Evolutionary conservation across 768 basidiomycete species (phyloP).

Genomic region (Crucibulum laeve): DNA sequence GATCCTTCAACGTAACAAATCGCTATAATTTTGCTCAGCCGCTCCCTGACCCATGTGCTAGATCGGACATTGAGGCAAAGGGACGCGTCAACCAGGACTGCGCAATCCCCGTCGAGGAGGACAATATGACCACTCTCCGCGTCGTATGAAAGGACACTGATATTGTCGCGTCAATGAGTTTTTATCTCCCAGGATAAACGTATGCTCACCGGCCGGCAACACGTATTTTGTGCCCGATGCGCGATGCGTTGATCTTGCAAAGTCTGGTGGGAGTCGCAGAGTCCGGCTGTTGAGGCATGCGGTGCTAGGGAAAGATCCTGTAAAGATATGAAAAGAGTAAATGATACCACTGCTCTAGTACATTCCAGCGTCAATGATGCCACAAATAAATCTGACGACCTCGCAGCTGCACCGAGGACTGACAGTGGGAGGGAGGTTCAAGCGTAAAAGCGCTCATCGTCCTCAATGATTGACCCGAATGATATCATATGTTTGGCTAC

Average conservation of each 20-base stretch:
- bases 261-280: slow-evolving; percentile 41
- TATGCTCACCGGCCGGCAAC: slow-evolving; percentile 54
- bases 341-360: background rate
- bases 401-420: no score
- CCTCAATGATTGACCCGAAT: no score
- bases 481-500: no score
- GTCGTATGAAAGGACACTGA: slow-evolving; percentile 58
- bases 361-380: no score
- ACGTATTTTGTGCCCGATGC: slow-evolving; percentile 50
- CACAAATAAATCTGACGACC: no score
- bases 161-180: background rate
- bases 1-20: slow-evolving; percentile 55
- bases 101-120: slow-evolving; percentile 45
- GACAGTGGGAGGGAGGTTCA: no score
- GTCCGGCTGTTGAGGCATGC: slow-evolving; percentile 48
- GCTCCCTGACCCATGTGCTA: slow-evolving; percentile 48
- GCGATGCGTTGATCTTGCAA: slow-evolving; percentile 28
- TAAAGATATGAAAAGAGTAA: background rate
- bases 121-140: slow-evolving; percentile 38
- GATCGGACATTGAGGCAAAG: slow-evolving; percentile 41
- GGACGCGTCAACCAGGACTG: slow-evolving; percentile 52
- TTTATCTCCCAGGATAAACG: background rate
- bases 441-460: no score
- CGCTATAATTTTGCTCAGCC: slow-evolving; percentile 44
- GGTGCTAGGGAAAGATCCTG: background rate